Base-by-base conservation (phyloP, 352 stramenopile genomes). In the Globisporangium canariense region DNA sequence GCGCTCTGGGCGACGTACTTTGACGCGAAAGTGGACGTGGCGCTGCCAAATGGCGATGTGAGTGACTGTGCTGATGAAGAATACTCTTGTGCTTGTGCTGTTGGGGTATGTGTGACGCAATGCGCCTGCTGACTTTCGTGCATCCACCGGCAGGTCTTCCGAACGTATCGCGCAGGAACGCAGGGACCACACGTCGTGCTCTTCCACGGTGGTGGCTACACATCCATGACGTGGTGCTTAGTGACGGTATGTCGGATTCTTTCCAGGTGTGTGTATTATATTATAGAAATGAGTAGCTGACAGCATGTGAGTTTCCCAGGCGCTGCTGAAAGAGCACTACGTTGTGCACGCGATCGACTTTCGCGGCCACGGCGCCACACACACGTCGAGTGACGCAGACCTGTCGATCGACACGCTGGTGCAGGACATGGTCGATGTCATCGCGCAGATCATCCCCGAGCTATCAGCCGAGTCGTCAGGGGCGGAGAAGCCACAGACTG, bases 301-400 rank as follows among this genome's bases (percentile, higher is more conserved):
- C 6, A 20, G 14, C 41, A 9, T 20, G 16, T 47, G 16, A 2
- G 4, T 47, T 14, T 20, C 54, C 8, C 58, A 96, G 89, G 74
- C 78, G 20, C 62, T 92, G 51, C 69, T 94, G 11, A 95, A 93
- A 64, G 70, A 90, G 16, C 74, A 75, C 46, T 93, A 81, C 58
- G 86, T 71, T n/a, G 75, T 97, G 43, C 76, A 94, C 60, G 84
- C 89, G 18, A 87, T 93, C 60, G 89, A 97, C 66, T 74, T 97
- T 20, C 86, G 89, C 32, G 87, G 83, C 41, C 89, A 97, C 60
- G 89, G 83, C 85, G 54, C 16, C 64, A 91, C 86, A 0, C 66
- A 70, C 46, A 91, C 85, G 8, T 47, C 67, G 13, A 68, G 83
- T 4, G 86, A 96, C 22, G 71, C 64, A 18, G 83, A 96, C 47